These are phyloP conservation scores for Wickerhamomyces mucosus DNA, from an alignment of 805 yeast genomes.

Conservation along the genomic window DNA sequence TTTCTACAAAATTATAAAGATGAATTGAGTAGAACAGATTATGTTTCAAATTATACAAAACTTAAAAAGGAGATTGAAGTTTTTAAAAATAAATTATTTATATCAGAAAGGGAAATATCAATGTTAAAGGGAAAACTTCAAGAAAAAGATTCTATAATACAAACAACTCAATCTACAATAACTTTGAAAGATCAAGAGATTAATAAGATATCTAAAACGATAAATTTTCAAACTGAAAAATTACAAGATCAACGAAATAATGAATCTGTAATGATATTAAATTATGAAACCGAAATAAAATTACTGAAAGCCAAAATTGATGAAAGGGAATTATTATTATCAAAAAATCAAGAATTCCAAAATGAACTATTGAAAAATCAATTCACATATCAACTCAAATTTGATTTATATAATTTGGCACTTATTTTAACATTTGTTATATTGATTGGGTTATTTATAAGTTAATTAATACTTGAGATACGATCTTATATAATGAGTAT, in stretches of 20 bases:
- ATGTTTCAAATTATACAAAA: background rate
- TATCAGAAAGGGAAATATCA: background rate
- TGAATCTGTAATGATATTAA: background rate
- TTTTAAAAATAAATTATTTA: background rate
- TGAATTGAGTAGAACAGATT: conserved; percentile 4
- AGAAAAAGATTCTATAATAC: background rate
- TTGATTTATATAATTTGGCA: no score
- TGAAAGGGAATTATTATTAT: no score
- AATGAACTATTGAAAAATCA: no score
- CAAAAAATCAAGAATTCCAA: no score
- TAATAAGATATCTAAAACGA: background rate
- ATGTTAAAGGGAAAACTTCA: background rate
- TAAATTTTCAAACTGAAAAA: background rate
- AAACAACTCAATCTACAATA: background rate
- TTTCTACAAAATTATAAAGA: conserved; percentile 42
- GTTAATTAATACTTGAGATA: no score
- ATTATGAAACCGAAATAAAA: background rate
- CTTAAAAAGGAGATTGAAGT: background rate
- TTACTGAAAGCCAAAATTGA: background rate
- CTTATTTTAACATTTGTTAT: no score
- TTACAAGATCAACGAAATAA: background rate
- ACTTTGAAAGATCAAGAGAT: background rate
- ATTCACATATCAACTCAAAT: no score
- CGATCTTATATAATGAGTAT: no score
- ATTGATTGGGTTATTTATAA: no score